Base-by-base conservation (phyloP, 257 asterid genomes). In the Nicotiana noctiflora region DNA sequence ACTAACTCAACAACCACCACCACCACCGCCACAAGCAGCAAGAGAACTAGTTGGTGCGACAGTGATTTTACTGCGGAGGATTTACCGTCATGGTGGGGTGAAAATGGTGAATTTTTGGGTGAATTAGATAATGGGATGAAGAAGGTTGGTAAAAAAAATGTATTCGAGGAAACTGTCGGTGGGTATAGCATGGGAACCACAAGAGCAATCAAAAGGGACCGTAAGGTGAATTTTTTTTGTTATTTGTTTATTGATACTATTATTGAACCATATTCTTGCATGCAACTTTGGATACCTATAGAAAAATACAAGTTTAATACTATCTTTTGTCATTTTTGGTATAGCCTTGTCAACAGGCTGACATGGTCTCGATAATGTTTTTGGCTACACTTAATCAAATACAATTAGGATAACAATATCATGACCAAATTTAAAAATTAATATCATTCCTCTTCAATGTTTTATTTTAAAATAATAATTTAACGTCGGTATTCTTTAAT, bases 51-150 rank as follows among this genome's bases (percentile, higher is more conserved):
- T 31, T 89, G 98, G 97, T 88, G 88, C 6, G 92, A 90, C 9
- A 87, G 91, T 78, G 95, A 93, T 86, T 93, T 90, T 78, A 82
- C 92, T 0, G 90, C 88, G 31, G 93, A 86, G 76, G 94, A 88
- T 59, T 86, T 89, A 83, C 89, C 90, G 56, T 79, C 82, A 2
- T 85, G 87, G 85, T 82, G 86, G 75, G 84, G 83, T 85, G 88
- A 85, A 86, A 83, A 81, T 80, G 88, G 84, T 4, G 32, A 57
- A 49, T 51, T 81, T 81, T 79, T 72, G 79, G 88, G 86, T 85
- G 29, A 34, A 32, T 66, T 61, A 79, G 80, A 88, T 55, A 21
- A 19, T 32, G 62, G 52, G 40, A 72, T 37, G 27, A 76, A 76
- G 2, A 53, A 76, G 34, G 37, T 61, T 61, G 67, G 67, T 74